Conservation (phyloP, 2,329 filamentous ascomycete species). For the Allantophomopsis lycopodina region DNA sequence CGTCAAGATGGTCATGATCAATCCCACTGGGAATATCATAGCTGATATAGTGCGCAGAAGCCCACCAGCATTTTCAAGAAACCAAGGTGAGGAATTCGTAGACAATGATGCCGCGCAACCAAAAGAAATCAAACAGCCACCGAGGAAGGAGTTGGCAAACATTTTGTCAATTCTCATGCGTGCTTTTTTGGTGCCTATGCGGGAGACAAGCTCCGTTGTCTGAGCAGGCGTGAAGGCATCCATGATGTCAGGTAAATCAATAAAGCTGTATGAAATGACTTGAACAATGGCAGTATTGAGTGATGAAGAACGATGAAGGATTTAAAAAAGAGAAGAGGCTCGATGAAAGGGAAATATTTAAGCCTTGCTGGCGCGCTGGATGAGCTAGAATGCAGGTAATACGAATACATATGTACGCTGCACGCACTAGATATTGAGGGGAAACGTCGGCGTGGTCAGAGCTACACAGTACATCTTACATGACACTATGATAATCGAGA, state of each 20-base stretch:
- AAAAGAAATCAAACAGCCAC: slow-evolving; percentile 36
- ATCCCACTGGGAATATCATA: slow-evolving; percentile 28
- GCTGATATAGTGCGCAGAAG: slow-evolving; percentile 25
- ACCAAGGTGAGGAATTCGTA: slow-evolving; percentile 29
- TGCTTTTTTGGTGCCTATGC: slow-evolving; percentile 34
- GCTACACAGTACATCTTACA: no score
- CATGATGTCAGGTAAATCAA: slow-evolving; percentile 4
- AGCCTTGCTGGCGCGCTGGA: no score
- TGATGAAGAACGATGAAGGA: no score
- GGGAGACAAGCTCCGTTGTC: slow-evolving; percentile 34
- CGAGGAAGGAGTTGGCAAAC: slow-evolving; percentile 34
- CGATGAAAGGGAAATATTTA: no score
- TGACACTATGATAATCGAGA: no score
- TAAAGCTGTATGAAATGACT: not conserved
- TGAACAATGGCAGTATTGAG: no score
- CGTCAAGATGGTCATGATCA: slow-evolving; percentile 27
- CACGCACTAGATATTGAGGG: no score
- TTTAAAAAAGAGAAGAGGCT: no score
- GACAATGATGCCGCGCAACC: slow-evolving; percentile 30
- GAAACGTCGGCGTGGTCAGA: no score
- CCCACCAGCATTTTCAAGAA: slow-evolving; percentile 27
- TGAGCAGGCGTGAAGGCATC: slow-evolving; percentile 31
- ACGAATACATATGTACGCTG: no score
- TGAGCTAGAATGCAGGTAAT: no score
- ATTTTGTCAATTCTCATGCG: slow-evolving; percentile 37